These are phyloP conservation scores for Penicilliopsis zonata DNA, from an alignment of 495 filamentous ascomycete species.

Conservation along the genomic window DNA sequence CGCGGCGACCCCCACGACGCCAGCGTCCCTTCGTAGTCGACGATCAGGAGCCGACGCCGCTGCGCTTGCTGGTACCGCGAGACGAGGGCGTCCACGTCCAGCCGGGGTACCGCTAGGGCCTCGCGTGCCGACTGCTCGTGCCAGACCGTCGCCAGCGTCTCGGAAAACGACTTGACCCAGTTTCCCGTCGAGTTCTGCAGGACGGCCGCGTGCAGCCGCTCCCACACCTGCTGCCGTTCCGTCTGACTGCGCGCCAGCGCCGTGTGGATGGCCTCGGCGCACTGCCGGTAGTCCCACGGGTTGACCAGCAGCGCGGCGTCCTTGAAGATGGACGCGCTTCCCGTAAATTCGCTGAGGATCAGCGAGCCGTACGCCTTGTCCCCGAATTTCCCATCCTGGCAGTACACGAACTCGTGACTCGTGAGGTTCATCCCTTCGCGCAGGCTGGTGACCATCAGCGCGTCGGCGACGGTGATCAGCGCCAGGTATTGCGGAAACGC, in stretches of 20 bases:
- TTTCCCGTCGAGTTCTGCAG: constrained; percentile 68
- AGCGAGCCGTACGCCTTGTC: constrained; percentile 74
- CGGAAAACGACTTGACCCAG: constrained; percentile 66
- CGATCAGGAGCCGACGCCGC: constrained; percentile 67
- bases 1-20: constrained; percentile 71
- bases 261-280: constrained; percentile 67
- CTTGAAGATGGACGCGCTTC: constrained; percentile 73
- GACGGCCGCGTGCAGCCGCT: constrained; percentile 58
- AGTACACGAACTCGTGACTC: constrained; percentile 83
- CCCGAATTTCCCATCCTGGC: constrained; percentile 70
- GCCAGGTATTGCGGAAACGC: constrained; percentile 83
- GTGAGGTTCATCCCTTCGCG: constrained; percentile 95
- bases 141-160: constrained; percentile 58
- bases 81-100: constrained; percentile 51
- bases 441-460: constrained; percentile 82
- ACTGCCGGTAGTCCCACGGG: constrained; percentile 84
- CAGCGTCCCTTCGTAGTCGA: constrained; percentile 88
- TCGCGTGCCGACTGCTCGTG: constrained; percentile 74
- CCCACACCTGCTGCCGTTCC: constrained; percentile 66
- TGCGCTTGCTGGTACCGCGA: constrained; percentile 51
- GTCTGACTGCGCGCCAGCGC: constrained; percentile 64
- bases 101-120: constrained; percentile 69
- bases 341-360: constrained; percentile 89
- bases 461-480: constrained; percentile 75
- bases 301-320: constrained; percentile 67